phyloP scores from a whole-genome alignment of 345 rosid genomes.

The Rhodamnia rubescens region DNA sequence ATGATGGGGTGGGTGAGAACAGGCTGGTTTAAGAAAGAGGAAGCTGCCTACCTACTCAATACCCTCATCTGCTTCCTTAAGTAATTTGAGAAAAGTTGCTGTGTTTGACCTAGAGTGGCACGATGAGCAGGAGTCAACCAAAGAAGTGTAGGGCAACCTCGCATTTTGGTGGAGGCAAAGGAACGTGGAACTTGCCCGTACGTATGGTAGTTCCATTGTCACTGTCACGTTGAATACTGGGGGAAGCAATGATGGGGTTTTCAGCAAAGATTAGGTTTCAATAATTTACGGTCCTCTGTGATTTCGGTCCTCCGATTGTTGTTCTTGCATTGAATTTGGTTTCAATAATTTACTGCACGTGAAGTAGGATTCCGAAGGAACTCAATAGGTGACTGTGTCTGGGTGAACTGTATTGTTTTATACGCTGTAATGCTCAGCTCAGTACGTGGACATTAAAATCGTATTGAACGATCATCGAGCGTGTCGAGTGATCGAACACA shows the following conservation, averaged over 20 bases:
- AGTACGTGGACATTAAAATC: neutral
- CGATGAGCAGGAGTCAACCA: too few relatives aligned
- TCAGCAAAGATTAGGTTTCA: too few relatives aligned
- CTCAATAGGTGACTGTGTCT: neutral
- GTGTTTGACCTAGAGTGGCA: neutral
- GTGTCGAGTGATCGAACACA: neutral
- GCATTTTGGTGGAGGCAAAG: too few relatives aligned
- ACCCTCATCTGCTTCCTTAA: too few relatives aligned
- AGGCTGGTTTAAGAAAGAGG: too few relatives aligned
- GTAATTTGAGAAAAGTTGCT: constrained; percentile 1
- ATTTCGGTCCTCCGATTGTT: neutral
- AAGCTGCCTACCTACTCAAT: neutral
- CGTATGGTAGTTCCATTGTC: too few relatives aligned
- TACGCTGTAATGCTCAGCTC: neutral
- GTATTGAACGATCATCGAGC: neutral
- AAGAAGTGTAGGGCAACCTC: too few relatives aligned
- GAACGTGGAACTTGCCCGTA: too few relatives aligned
- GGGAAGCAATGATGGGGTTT: too few relatives aligned
- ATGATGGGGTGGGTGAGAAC: neutral
- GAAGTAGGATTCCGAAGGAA: neutral
- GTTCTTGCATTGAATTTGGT: neutral
- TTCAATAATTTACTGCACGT: neutral
- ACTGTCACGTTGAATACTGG: too few relatives aligned
- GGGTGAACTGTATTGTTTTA: neutral
- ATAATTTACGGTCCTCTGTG: too few relatives aligned